Base-by-base conservation (phyloP, 306 rosid genomes). In the barrel medic (Medicago truncatula) region DNA sequence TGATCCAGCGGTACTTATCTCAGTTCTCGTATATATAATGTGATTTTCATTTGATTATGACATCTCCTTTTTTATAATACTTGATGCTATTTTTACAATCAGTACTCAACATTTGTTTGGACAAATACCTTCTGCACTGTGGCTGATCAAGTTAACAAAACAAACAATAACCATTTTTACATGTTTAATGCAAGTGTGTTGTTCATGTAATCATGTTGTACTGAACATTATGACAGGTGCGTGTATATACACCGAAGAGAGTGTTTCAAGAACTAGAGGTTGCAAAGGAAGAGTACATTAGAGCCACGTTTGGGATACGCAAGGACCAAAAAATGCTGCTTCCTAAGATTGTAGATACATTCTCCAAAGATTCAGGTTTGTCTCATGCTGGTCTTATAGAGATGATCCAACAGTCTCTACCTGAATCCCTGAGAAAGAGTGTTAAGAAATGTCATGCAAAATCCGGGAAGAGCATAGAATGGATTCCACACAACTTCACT, bases 281-380 rank as follows among this genome's bases (percentile, higher is more conserved):
- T 68, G 96, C 97, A n/a, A 89, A 92, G 78, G 96, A 89, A 80
- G 97, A 92, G 86, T 92, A 88, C 83, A 72, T 88, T 44, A 72
- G 87, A 54, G 97, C 91, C 56, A 83, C 91, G 17, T 90, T 86
- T 25, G 96, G 97, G 16, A 81, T 90, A 69, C 84, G 92, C 46
- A 92, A 95, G 74, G 95, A 87, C 81, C 76, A 67, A 6, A 90
- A 85, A 81, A 76, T 92, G 63, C 64, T 90, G n/a, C 62, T 95
- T 7, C 98, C 98, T 0, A 95, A 90, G 89, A 81, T 90, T 4
- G 86, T 95, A 0, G 97, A 95, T 78, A 87, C 97, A 65, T 95
- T 85, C 17, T 71, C 87, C 8, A 92, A 92, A 87, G 92, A 91
- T 18, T 80, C 91, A 0, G 85, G 88, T 43, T 74, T 95, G 57